A percentile compares a stretch with the other conserved stretches of the same genome.
Evolutionary conservation across 2,329 filamentous ascomycete genomes (phyloP).

Genomic region (Scytalidium lignicola): DNA sequence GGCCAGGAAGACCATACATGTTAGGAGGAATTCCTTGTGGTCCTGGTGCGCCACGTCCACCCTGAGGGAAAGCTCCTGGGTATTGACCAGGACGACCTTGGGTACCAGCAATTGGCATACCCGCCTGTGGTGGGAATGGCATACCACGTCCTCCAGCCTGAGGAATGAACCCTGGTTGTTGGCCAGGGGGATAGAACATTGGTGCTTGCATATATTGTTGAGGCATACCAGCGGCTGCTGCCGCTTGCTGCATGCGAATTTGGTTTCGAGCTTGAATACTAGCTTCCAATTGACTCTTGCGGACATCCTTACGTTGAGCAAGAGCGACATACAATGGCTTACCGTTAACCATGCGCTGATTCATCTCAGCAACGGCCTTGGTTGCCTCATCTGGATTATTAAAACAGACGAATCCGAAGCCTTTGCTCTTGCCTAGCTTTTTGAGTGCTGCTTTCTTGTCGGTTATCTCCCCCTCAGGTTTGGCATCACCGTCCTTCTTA

Average conservation of each 20-base stretch:
- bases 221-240: constrained; percentile 82
- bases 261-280: constrained; percentile 99
- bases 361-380: constrained; percentile 99
- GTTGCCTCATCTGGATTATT: constrained; percentile 98
- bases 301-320: constrained; percentile 98
- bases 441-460: constrained; percentile 51
- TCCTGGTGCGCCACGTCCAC: constrained; percentile 76
- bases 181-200: constrained; percentile 86
- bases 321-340: constrained; percentile 98
- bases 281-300: constrained; percentile 98
- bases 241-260: constrained; percentile 95
- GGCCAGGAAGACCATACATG: constrained; percentile 75
- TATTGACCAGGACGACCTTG: constrained; percentile 85
- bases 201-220: constrained; percentile 83
- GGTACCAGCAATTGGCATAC: constrained; percentile 63
- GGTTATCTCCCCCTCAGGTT: constrained; percentile 37
- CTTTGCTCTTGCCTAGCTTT: constrained; percentile 94
- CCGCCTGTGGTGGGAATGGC: constrained; percentile 57
- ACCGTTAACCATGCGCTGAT: constrained; percentile 96
- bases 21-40: constrained; percentile 83
- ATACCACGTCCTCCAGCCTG: constrained; percentile 60
- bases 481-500: constrained; percentile 35
- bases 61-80: constrained; percentile 73
- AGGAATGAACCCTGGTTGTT: constrained; percentile 67
- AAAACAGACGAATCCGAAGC: constrained; percentile 99